Percentiles rank a stretch among this genome's conserved stretches.
phyloP scores from a whole-genome alignment of 164 flowering plant genomes.

The Malania oleifera region DNA sequence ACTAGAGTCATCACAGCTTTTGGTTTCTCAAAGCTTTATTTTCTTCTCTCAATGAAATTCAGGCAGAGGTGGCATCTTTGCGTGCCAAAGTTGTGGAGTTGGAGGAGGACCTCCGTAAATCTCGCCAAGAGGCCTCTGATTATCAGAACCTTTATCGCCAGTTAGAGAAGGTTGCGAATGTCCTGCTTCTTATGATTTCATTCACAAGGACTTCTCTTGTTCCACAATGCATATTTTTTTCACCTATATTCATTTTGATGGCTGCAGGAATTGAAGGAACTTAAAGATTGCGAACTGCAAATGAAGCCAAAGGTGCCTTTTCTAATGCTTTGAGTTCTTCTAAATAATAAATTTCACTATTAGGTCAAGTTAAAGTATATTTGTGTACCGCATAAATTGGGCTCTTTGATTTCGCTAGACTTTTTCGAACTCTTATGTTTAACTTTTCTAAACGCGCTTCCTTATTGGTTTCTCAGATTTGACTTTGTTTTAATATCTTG shows the following conservation, averaged over 20 bases:
- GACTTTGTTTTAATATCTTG: too few relatives aligned
- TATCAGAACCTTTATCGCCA: conserved; percentile 41
- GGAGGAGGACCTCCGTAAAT: conserved; percentile 72
- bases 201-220: background rate
- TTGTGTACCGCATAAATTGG: too few relatives aligned
- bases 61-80: conserved; percentile 65
- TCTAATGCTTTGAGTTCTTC: background rate
- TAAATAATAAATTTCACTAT: background rate
- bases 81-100: conserved; percentile 57
- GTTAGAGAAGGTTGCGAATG: conserved; percentile 60
- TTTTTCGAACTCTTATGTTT: too few relatives aligned
- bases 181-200: background rate
- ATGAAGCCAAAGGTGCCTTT: conserved; percentile 83
- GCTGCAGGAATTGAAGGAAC: conserved; percentile 76
- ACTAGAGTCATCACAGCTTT: background rate
- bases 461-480: too few relatives aligned
- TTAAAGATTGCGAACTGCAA: conserved; percentile 74
- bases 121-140: conserved; percentile 61
- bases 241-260: conserved; percentile 9
- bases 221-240: background rate
- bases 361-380: too few relatives aligned
- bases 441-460: too few relatives aligned
- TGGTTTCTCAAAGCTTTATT: background rate
- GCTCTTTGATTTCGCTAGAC: too few relatives aligned
- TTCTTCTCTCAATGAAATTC: conserved; percentile 6